Base-by-base conservation (phyloP, 1,284 basidiomycete genomes). In the Naganishia sp. region DNA sequence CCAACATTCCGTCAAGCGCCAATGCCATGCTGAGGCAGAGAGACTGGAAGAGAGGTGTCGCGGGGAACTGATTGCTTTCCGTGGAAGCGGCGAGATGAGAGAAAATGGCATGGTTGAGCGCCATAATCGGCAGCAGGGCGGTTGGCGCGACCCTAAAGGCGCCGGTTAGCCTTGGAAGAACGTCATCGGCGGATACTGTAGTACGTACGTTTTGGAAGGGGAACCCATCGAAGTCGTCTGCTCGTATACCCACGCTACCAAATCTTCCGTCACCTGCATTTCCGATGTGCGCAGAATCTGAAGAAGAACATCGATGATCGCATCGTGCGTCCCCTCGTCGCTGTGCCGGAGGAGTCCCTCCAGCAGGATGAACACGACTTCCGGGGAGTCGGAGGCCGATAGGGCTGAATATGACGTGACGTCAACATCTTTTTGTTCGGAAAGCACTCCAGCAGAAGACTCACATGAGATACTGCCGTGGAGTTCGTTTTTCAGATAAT, bases 81-180 rank as follows among this genome's bases (percentile, higher is more conserved):
- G 54, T 55, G 28, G 75, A 67, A 13, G 74, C 71, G 3, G 67
- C 53, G 46, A 79, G 69, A 0, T 73, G 74, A 4, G 71, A 65
- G 21, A 77, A 65, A 28, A 79, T 64, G 21, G 71, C 69, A 28
- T 75, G 67, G 46, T 72, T 72, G 39, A 76, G 64, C 33, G 71
- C 67, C 49, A 78, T 71, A 64, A 73, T 74, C 9, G 78, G 77
- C 31, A 75, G 61, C 2, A 78, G 71, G 18, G 68, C 59, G 13
- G 50, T 31, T 5, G 66, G 59, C 0, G 66, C 66, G 49, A 67
- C 68, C 4, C 69, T 69, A 73, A 55, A 10, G 74, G 70, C 10
- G 0, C 73, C 69, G n/a, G 73, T 75, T 53, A 18, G 7, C n/a
- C n/a, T 28, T 10, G 15, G 53, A 53, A 6, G 3, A 6, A 28